Evolutionary conservation across 306 rosid species (phyloP), one percentile per base, ranked within the genome.

Genomic region (Senna siamea): DNA sequence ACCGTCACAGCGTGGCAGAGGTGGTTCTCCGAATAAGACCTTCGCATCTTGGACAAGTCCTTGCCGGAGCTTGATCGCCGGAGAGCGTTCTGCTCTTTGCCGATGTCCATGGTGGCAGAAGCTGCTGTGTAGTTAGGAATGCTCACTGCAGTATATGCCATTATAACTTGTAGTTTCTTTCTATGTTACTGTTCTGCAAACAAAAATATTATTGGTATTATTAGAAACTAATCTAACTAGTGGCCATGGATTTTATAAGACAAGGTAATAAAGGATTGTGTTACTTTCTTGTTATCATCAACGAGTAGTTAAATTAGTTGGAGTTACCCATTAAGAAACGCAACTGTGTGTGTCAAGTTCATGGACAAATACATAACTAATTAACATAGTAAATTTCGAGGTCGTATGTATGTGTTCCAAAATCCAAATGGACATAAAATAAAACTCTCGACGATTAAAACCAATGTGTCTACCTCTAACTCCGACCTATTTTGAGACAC

Each of bases 21-120:
- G 65, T 89, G 79, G 80, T 85, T 94, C 34, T 91, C 97, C 0
- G 95, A 92, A 48, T 66, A 75, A 65, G 96, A 62, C 50, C 48
- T 37, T 18, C 68, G 48, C 68, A 62, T 37, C 50, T 10, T 18
- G n/a, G 68, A 62, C 68, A 62, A 14, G 9, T 62, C 68, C 17
- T 62, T 38, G 50, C 20, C 11, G 28, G 68, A 62, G 17, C 50
- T 62, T 19, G 68, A 62, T 38, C 68, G 48, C 14, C 47, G 46
- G 28, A 60, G 66, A 34, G 46, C 26, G 14, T 4, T 60, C 46
- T 34, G 66, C 5, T 62, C 68, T 62, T 62, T 62, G 4, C 9
- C 30, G 14, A 19, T 37, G 48, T 62, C 68, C 68, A 62, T 62
- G 10, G 68, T 1, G 10, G 68, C 50, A 62, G 68, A 62, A 38